phyloP scores from a whole-genome alignment of 495 filamentous ascomycete species.

The Halenospora varia region DNA sequence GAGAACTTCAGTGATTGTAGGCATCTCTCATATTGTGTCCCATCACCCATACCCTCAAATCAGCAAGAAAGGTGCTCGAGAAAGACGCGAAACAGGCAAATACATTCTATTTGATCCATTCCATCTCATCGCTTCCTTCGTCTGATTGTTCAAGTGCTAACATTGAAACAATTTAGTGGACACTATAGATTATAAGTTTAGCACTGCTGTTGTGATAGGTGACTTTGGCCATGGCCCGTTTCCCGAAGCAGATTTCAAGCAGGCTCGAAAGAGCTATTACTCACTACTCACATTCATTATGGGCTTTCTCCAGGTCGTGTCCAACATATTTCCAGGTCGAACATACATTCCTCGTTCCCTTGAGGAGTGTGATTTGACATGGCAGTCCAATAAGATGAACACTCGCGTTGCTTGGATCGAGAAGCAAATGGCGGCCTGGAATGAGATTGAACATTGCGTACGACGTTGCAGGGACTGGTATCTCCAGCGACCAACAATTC shows the following conservation, averaged over 20 bases:
- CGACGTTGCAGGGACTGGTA: slow-evolving; percentile 10
- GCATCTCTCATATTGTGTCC: no score
- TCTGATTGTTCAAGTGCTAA: no score
- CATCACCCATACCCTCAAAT: no score
- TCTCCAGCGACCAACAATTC: not conserved
- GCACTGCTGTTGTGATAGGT: not conserved
- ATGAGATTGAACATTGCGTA: slow-evolving; percentile 2
- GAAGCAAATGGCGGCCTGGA: slow-evolving; percentile 9
- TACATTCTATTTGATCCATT: no score
- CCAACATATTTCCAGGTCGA: slow-evolving; percentile 4
- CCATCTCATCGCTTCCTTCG: no score
- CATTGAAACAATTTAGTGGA: no score
- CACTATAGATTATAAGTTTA: slow-evolving; percentile 10
- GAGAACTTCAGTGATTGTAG: slow-evolving; percentile 6
- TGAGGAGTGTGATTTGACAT: not conserved
- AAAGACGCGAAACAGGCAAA: no score
- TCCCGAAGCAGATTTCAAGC: slow-evolving; percentile 6
- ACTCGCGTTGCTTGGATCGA: slow-evolving; percentile 8
- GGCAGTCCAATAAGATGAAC: slow-evolving; percentile 5
- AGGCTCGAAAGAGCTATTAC: slow-evolving; percentile 10
- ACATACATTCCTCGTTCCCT: slow-evolving; percentile 1
- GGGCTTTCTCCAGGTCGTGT: slow-evolving; percentile 1
- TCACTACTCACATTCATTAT: slow-evolving; percentile 7
- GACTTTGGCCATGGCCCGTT: not conserved
- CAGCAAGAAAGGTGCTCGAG: no score